These are phyloP conservation scores for Larix kaempferi DNA, from an alignment of 75 land plant genomes.

Conservation along the genomic window DNA sequence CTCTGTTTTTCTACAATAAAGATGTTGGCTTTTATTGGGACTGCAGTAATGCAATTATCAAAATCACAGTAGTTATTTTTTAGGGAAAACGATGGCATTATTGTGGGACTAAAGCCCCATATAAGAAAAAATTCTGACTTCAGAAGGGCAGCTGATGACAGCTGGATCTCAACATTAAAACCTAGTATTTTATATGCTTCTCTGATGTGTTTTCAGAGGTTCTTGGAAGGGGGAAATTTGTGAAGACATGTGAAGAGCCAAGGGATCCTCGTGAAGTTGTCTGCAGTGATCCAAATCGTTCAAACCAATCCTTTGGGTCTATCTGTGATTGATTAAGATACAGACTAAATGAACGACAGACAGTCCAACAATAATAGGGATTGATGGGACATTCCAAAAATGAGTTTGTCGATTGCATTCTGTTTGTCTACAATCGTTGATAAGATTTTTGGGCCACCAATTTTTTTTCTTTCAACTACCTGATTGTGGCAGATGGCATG, in stretches of 20 bases:
- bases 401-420: background rate
- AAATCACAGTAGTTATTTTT: too few species aligned
- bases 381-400: background rate
- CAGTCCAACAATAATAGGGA: background rate
- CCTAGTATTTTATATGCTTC: background rate
- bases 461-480: too few species aligned
- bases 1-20: too few species aligned
- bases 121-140: too few species aligned
- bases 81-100: too few species aligned
- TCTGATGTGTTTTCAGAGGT: background rate
- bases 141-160: too few species aligned
- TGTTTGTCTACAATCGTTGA: background rate
- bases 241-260: conserved; percentile 2
- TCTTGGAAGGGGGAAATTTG: background rate
- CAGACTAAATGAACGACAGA: background rate
- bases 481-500: too few species aligned
- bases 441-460: background rate
- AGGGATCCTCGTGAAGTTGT: background rate
- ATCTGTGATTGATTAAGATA: background rate
- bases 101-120: too few species aligned
- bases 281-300: background rate
- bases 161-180: background rate
- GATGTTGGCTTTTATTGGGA: too few species aligned
- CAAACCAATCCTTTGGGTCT: background rate
- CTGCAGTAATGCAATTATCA: too few species aligned